Evolutionary conservation across 2,329 filamentous ascomycete genomes (phyloP), one percentile per base, ranked within the genome.

Genomic region (Cladophialophora bantiana): DNA sequence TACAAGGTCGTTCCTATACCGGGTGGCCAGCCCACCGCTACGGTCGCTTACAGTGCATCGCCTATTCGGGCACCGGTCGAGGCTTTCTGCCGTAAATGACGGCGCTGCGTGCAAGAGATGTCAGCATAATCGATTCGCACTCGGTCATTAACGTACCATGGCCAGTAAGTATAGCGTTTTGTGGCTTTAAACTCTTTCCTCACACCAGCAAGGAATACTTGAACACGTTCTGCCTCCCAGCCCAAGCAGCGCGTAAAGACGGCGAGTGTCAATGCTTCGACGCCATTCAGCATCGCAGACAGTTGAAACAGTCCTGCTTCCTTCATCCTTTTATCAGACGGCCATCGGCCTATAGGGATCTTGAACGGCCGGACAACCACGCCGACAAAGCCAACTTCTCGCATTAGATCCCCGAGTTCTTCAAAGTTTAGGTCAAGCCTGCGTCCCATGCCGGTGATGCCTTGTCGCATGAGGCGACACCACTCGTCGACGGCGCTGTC

Each of bases 361-460:
- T 73, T 67, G 45, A 70, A 71, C 32, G 70, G 68, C 13, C 61
- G 52, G 9, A 68, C 57, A 7, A 66, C 38, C n/a, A 75, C 65
- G 35, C 74, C 63, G 12, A 73, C 66, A 54, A 78, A 78, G 1
- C 71, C 71, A 12, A 73, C 72, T 4, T 73, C 65, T 32, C 69
- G 59, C 45, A 77, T 53, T 34, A 65, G 15, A 38, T 68, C 52
- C 13, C 45, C 55, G 57, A 68, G 34, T 26, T 60, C 57, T 40
- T 65, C 59, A 15, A 60, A 66, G 56, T 83, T n/a, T 75, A 77
- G 57, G 76, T 68, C 59, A 75, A 75, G 10, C 77, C 68, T 55
- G 78, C 78, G 55, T 79, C 78, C 83, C 84, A 86, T 71, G 83
- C 81, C 42, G 79, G 76, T 34, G 85, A 78, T 10, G 79, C 76